A percentile compares a stretch with the other conserved stretches of the same genome.
These are phyloP conservation scores for Talaromyces islandicus DNA, from an alignment of 2,329 filamentous ascomycete species.

Conservation along the genomic window DNA sequence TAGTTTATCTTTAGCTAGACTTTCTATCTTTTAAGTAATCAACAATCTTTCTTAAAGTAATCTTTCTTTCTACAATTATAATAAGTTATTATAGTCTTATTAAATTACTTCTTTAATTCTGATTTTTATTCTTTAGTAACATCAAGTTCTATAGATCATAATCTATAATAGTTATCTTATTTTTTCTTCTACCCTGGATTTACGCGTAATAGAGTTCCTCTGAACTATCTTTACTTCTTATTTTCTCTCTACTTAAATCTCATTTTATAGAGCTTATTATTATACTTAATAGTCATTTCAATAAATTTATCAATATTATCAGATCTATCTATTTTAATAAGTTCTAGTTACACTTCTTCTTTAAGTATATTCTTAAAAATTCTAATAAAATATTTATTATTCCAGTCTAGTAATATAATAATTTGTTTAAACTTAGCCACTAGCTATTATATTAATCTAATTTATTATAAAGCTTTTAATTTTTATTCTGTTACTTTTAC, in stretches of 20 bases:
- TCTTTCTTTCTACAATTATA: neutral
- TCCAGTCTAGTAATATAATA: no score
- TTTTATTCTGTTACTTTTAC: neutral
- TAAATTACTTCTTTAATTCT: neutral
- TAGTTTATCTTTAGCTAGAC: neutral
- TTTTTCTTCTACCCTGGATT: neutral
- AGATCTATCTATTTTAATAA: neutral
- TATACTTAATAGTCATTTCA: neutral
- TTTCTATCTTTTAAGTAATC: neutral
- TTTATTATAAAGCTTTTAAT: neutral
- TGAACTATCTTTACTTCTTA: neutral
- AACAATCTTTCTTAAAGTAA: no score
- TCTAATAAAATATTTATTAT: no score
- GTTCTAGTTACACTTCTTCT: neutral
- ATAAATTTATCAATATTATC: neutral
- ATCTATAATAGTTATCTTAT: neutral
- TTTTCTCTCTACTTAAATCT: neutral
- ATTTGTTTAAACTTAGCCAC: no score
- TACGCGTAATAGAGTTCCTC: neutral
- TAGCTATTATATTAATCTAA: neutral
- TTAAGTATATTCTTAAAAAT: no score
- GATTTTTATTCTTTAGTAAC: no score
- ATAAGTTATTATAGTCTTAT: neutral
- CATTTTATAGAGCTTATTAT: neutral
- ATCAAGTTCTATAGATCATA: neutral